Conservation (phyloP, 192 early-diverging fungal species). For the Chytriomyces sp. region DNA sequence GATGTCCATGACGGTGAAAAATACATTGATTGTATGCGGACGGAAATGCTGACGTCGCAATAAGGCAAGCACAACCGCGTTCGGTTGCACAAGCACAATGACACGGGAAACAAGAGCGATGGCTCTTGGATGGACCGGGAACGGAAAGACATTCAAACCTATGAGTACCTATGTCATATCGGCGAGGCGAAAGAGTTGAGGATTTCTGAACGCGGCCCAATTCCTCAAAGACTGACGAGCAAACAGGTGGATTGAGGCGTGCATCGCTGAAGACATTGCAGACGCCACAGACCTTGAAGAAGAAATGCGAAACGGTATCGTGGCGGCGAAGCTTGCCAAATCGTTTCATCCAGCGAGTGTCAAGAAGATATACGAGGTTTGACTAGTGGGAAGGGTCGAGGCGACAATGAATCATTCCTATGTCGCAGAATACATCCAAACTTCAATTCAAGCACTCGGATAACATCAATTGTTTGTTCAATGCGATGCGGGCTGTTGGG, state of each 20-base stretch:
- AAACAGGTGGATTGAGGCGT: constrained; percentile 93
- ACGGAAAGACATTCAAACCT: constrained; percentile 87
- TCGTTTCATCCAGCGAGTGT: constrained; percentile 83
- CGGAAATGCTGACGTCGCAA: too few relatives aligned
- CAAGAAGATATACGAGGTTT: constrained; percentile 78
- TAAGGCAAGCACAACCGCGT: constrained; percentile 16
- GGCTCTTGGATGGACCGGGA: constrained; percentile 86
- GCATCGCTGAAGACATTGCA: constrained; percentile 80
- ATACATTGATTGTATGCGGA: too few relatives aligned
- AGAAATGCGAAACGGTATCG: constrained; percentile 90
- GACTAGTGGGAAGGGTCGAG: neutral
- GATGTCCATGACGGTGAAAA: too few relatives aligned
- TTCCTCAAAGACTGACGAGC: neutral
- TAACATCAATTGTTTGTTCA: constrained; percentile 95
- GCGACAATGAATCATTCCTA: neutral
- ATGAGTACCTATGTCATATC: constrained; percentile 98
- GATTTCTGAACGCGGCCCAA: constrained; percentile 30
- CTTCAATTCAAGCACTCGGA: constrained; percentile 95
- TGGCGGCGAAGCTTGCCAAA: constrained; percentile 84
- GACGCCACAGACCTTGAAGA: constrained; percentile 82
- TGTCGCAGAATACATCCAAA: constrained; percentile 61
- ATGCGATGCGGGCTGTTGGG: constrained; percentile 73
- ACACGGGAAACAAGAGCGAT: constrained; percentile 30
- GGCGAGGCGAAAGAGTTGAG: constrained; percentile 95
- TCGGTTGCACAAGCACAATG: constrained; percentile 27